Evolutionary conservation across 495 filamentous ascomycete genomes (phyloP).

Genomic region (Staphylotrichum tortipilum): DNA sequence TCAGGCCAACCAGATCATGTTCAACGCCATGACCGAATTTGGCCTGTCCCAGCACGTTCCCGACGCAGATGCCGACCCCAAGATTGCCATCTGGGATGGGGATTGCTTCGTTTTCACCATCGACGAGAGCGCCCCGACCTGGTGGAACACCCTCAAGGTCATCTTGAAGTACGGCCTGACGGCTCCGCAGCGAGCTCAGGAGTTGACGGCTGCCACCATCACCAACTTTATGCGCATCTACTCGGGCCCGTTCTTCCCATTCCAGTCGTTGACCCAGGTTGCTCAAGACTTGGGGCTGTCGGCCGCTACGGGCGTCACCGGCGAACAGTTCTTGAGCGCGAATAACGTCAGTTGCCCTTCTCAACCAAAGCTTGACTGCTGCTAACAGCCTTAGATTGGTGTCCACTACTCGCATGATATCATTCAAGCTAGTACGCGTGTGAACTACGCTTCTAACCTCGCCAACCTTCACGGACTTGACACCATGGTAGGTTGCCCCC

Average conservation of each 20-base stretch:
- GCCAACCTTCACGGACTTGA: slow-evolving; percentile 78
- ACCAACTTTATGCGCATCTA: slow-evolving; percentile 76
- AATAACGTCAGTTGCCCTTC: slow-evolving; percentile 43
- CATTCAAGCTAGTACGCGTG: slow-evolving; percentile 83
- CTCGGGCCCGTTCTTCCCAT: slow-evolving; percentile 73
- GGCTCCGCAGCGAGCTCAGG: slow-evolving; percentile 64
- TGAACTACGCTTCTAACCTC: slow-evolving; percentile 93
- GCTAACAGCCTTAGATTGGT: slow-evolving; percentile 41
- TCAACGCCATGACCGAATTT: slow-evolving; percentile 64
- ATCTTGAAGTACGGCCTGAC: slow-evolving; percentile 73
- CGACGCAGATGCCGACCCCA: slow-evolving; percentile 27
- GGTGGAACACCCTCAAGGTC: slow-evolving; percentile 74
- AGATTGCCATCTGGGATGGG: slow-evolving; percentile 83
- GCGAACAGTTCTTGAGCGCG: slow-evolving; percentile 56
- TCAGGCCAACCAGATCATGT: slow-evolving; percentile 71
- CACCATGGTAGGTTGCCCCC: slow-evolving; percentile 63
- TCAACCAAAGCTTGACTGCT: background rate
- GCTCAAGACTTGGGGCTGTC: slow-evolving; percentile 58
- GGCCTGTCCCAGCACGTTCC: slow-evolving; percentile 43
- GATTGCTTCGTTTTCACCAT: slow-evolving; percentile 58
- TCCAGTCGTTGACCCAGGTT: slow-evolving; percentile 58
- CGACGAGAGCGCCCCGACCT: slow-evolving; percentile 41
- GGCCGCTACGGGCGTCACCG: slow-evolving; percentile 57
- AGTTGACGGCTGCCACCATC: slow-evolving; percentile 62
- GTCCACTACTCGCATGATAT: slow-evolving; percentile 68